These are phyloP conservation scores for Ceratobasidium sp. DNA, from an alignment of 1,284 basidiomycete species.

Conservation along the genomic window DNA sequence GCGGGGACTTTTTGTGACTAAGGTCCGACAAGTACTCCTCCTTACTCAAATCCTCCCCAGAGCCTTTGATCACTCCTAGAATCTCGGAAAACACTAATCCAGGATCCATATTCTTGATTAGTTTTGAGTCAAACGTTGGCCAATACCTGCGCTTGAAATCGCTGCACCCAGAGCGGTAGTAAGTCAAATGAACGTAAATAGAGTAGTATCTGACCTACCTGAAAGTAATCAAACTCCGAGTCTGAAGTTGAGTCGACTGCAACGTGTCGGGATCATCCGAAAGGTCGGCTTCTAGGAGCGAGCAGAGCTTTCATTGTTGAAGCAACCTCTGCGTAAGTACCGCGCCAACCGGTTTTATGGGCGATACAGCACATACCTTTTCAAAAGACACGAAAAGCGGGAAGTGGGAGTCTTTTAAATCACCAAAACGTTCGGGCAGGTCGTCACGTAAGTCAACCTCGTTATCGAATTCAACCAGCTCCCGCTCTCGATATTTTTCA, in stretches of 20 bases:
- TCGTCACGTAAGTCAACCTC: constrained; percentile 20
- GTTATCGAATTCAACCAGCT: constrained; percentile 40
- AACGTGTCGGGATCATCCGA: constrained; percentile 36
- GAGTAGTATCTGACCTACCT: constrained; percentile 17
- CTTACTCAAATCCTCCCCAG: constrained; percentile 60
- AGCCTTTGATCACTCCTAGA: constrained; percentile 76
- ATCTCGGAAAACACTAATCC: constrained; percentile 73
- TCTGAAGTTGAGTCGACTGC: neutral
- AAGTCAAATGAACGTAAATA: neutral
- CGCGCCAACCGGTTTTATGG: neutral
- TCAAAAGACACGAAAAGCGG: constrained; percentile 77
- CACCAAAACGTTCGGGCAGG: constrained; percentile 67
- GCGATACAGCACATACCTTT: constrained; percentile 56
- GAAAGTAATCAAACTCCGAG: neutral
- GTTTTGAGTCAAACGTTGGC: constrained; percentile 66
- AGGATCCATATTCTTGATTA: constrained; percentile 69
- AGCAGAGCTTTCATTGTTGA: constrained; percentile 42
- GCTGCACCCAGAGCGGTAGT: constrained; percentile 50
- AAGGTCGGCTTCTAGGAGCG: constrained; percentile 54
- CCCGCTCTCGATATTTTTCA: constrained; percentile 25
- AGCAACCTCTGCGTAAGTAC: neutral
- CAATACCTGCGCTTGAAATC: constrained; percentile 68
- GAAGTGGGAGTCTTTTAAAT: constrained; percentile 69
- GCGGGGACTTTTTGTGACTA: constrained; percentile 60
- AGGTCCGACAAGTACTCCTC: constrained; percentile 59